Evolutionary conservation across 306 rosid genomes (phyloP).

Genomic region (Medicago truncatula): MtrunA17r5.0-ANR NC_053042.1:4901501-4902000

Average conservation of each 20-base stretch:
- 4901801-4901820: slow-evolving; percentile 55
- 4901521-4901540: neutral
- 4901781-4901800: neutral
- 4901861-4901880: slow-evolving; percentile 99
- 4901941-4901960: slow-evolving; percentile 11
- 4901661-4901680: slow-evolving; percentile 93
- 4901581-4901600: neutral
- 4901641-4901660: slow-evolving; percentile 90
- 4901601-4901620: neutral
- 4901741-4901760: neutral
- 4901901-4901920: neutral
- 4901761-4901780: neutral
- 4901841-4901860: slow-evolving; percentile 96
- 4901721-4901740: neutral
- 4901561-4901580: neutral
- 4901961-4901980: slow-evolving; percentile 93
- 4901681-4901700: slow-evolving; percentile 98
- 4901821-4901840: slow-evolving; percentile 99
- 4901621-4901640: slow-evolving; percentile 90
- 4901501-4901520: neutral
- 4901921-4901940: neutral
- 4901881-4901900: slow-evolving; percentile 82
- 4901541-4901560: neutral
- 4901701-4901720: slow-evolving; percentile 66
- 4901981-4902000: slow-evolving; percentile 80